These are phyloP conservation scores for Kwoniella newhampshirensis DNA, from an alignment of 768 basidiomycete genomes.

Conservation along the genomic window DNA sequence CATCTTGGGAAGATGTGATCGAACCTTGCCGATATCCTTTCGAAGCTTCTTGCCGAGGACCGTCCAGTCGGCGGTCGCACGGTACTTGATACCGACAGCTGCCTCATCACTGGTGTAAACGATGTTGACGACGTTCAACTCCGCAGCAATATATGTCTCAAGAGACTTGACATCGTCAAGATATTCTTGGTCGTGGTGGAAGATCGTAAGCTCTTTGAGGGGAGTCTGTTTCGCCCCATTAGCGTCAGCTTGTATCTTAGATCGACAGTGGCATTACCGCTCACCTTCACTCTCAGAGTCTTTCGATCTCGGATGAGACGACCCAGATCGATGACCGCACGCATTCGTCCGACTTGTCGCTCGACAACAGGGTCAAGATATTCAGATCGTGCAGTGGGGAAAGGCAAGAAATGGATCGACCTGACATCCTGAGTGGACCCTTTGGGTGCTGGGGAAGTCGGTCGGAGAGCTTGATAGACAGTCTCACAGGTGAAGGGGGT, in stretches of 20 bases:
- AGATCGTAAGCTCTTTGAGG: constrained; percentile 84
- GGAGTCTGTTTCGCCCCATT: constrained; percentile 55
- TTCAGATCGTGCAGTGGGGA: constrained; percentile 89
- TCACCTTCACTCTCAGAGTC: constrained; percentile 82
- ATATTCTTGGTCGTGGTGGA: constrained; percentile 83
- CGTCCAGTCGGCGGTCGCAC: constrained; percentile 91
- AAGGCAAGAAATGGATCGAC: constrained; percentile 90
- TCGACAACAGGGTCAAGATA: constrained; percentile 94
- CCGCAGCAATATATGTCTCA: constrained; percentile 84
- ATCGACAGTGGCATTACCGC: constrained; percentile 26
- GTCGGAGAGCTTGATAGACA: constrained; percentile 86
- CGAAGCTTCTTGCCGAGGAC: constrained; percentile 89
- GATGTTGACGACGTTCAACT: constrained; percentile 90
- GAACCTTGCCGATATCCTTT: constrained; percentile 84
- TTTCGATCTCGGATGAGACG: constrained; percentile 83
- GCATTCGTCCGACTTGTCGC: constrained; percentile 91
- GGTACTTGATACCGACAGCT: constrained; percentile 82
- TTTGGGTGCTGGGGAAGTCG: constrained; percentile 62
- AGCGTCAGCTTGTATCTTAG: not conserved
- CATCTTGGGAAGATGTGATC: constrained; percentile 77
- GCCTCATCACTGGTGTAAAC: constrained; percentile 85
- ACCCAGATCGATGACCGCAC: constrained; percentile 87
- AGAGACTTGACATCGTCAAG: constrained; percentile 80
- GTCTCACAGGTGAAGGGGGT: constrained; percentile 98
- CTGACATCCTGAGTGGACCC: constrained; percentile 69